A percentile compares a stretch with the other conserved stretches of the same genome.
These are phyloP conservation scores for Rosa persica DNA, from an alignment of 306 rosid species.

Conservation along the genomic window DNA sequence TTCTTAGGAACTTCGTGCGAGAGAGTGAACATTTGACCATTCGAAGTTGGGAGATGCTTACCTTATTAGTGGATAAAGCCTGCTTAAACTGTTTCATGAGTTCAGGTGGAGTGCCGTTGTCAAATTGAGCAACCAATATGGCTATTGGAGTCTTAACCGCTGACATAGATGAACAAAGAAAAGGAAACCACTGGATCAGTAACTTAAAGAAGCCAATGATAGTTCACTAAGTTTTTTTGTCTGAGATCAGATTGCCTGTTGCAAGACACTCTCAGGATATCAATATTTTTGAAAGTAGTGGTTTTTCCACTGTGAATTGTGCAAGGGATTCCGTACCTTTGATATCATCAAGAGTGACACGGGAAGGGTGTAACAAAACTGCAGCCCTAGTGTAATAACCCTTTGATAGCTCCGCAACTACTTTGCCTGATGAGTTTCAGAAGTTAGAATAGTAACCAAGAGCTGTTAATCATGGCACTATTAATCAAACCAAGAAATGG, in stretches of 20 bases:
- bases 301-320: neutral
- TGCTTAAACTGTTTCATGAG: constrained; percentile 64
- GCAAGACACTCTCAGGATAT: neutral
- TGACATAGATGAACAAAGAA: constrained; percentile 23
- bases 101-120: constrained; percentile 50
- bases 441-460: neutral
- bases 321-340: constrained; percentile 43
- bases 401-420: constrained; percentile 57
- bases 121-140: constrained; percentile 60
- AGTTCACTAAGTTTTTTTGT: neutral
- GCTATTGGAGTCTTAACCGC: constrained; percentile 53
- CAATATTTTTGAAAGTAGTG: neutral
- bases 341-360: constrained; percentile 61
- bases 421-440: constrained; percentile 53
- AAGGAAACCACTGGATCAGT: neutral
- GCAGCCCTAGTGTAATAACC: constrained; percentile 43
- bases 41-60: constrained; percentile 17
- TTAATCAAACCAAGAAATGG: neutral
- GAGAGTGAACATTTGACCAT: neutral
- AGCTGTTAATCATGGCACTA: neutral
- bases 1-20: neutral
- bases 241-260: neutral
- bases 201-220: neutral
- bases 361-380: constrained; percentile 64
- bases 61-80: constrained; percentile 46